phyloP scores from a whole-genome alignment of 352 stramenopile species.

The Phytophthora hybrid region DNA sequence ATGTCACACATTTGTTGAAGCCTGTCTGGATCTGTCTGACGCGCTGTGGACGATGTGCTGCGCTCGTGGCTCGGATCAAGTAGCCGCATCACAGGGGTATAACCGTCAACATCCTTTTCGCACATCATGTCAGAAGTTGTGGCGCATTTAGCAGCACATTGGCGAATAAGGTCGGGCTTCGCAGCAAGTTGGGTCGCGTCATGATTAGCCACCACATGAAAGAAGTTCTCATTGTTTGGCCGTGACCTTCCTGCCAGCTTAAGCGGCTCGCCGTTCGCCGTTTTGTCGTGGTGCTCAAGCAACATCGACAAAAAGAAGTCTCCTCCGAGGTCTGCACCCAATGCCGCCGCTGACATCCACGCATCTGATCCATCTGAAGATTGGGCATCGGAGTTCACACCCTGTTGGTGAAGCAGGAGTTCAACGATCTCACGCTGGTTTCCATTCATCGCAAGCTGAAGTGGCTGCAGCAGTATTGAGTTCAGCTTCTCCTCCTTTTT shows the following conservation, averaged over 20 bases:
- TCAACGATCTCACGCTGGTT: constrained; percentile 57
- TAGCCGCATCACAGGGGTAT: constrained; percentile 63
- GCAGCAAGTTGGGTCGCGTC: constrained; percentile 29
- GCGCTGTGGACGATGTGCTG: constrained; percentile 25
- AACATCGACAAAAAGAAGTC: constrained; percentile 63
- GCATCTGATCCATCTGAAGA: constrained; percentile 58
- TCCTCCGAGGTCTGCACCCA: constrained; percentile 38
- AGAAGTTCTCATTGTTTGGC: constrained; percentile 56
- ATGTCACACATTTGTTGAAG: constrained; percentile 43
- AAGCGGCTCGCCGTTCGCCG: constrained; percentile 38
- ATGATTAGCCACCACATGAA: constrained; percentile 61
- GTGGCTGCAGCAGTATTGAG: constrained; percentile 45
- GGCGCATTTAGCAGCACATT: constrained; percentile 46
- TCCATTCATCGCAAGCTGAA: constrained; percentile 67
- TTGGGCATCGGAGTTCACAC: constrained; percentile 44
- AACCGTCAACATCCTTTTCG: constrained; percentile 53
- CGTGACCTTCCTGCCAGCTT: constrained; percentile 36
- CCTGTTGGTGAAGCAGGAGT: constrained; percentile 55
- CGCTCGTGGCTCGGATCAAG: constrained; percentile 43
- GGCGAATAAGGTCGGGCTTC: constrained; percentile 44
- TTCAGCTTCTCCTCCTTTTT: constrained; percentile 22
- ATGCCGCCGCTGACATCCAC: constrained; percentile 63
- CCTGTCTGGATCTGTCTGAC: constrained; percentile 43
- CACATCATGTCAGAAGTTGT: constrained; percentile 51
- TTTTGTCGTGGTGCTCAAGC: constrained; percentile 53